A percentile compares a stretch with the other conserved stretches of the same genome.
Evolutionary conservation across 768 basidiomycete genomes (phyloP).

Genomic region (Lyophyllum atratum): DNA sequence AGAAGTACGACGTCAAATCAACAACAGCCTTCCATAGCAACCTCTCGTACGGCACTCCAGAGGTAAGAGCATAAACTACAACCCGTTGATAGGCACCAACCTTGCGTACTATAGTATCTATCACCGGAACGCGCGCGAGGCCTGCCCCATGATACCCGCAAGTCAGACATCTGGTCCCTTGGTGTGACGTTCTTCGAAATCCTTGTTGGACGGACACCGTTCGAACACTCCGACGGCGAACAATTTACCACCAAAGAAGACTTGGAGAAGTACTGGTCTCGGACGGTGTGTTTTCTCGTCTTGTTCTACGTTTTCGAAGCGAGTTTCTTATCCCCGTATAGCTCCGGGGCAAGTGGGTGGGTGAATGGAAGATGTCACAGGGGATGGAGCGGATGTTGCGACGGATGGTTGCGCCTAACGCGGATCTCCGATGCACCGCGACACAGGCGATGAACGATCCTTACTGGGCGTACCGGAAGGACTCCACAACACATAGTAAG

Average conservation of each 20-base stretch:
- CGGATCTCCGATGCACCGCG: constrained; percentile 77
- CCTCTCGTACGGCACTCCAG: constrained; percentile 88
- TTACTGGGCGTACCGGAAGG: constrained; percentile 56
- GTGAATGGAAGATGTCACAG: constrained; percentile 71
- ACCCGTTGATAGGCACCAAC: neutral
- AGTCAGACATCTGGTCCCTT: constrained; percentile 86
- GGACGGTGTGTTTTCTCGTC: constrained; percentile 56
- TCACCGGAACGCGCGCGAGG: constrained; percentile 91
- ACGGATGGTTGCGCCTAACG: constrained; percentile 82
- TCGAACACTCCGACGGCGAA: constrained; percentile 80
- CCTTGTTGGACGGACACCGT: constrained; percentile 88
- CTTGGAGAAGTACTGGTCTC: constrained; percentile 82
- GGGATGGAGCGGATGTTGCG: constrained; percentile 66
- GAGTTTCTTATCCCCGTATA: constrained; percentile 21
- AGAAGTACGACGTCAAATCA: constrained; percentile 71
- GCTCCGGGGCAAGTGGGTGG: constrained; percentile 86
- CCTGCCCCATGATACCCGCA: constrained; percentile 88
- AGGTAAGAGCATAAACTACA: constrained; percentile 44
- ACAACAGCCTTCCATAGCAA: constrained; percentile 78
- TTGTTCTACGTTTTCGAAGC: neutral
- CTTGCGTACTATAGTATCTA: constrained; percentile 63
- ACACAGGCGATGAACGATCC: constrained; percentile 62
- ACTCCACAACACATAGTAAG: constrained; percentile 44
- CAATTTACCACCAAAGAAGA: constrained; percentile 78
- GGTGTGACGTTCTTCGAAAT: constrained; percentile 95